Base-by-base conservation (phyloP, 805 yeast genomes). In the Ogataea neopini region DNA sequence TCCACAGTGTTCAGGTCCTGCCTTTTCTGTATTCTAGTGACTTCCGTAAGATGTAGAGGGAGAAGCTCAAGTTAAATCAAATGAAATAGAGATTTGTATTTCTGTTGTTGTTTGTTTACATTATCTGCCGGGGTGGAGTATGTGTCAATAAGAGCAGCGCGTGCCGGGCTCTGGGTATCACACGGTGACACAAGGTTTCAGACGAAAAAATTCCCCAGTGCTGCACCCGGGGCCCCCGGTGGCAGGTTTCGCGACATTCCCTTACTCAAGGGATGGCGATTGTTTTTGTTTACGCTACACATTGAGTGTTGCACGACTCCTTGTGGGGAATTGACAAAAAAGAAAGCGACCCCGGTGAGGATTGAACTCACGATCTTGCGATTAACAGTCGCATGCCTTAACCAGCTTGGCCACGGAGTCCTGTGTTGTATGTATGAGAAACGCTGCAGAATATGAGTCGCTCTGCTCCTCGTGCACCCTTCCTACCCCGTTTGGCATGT, bases 361-460 rank as follows among this genome's bases (percentile, higher is more conserved):
- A 55, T 55, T 51, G 59, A 55, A 55, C 59, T 55, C 59, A 55
- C 59, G 59, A 55, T 55, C 59, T 55, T 51, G 56, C 59, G 59
- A 55, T 55, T 55, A 55, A 55, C 59, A 55, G 59, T 55, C 59
- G 59, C 55, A 55, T 55, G 59, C 59, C 59, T 55, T 55, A 55
- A 53, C 59, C 59, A 55, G 59, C 59, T 55, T 55, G 59, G 59
- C 59, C 59, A 55, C 57, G 57, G 48, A 53, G 57, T 51, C 59
- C 14, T 25, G 32, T 43, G 28, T 30, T 40, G 43, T 28, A 22
- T n/a, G n/a, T n/a, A n/a, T n/a, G n/a, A n/a, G n/a, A n/a, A n/a
- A n/a, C n/a, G n/a, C n/a, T n/a, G n/a, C n/a, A n/a, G n/a, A n/a
- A n/a, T n/a, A n/a, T n/a, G n/a, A n/a, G n/a, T n/a, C n/a, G n/a